A percentile compares a stretch with the other conserved stretches of the same genome.
Conservation (phyloP, 148 eudicot species). For the Nepenthes gracilis region DNA sequence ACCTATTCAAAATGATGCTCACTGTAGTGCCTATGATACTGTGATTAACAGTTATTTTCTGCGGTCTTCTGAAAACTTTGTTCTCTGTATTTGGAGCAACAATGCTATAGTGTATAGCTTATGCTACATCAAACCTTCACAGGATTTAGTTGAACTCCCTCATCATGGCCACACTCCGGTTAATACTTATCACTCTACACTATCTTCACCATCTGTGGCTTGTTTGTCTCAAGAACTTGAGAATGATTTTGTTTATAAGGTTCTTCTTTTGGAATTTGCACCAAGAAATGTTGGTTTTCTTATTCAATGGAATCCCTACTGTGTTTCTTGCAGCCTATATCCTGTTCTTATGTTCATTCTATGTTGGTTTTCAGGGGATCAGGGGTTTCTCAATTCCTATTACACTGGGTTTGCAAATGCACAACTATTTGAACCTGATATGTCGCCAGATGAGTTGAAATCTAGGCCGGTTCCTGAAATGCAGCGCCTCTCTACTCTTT, state of each 20-base stretch:
- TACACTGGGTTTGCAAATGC: slow-evolving; percentile 84
- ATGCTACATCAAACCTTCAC: no score
- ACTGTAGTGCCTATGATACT: background rate
- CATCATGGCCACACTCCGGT: no score
- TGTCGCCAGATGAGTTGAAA: slow-evolving; percentile 39
- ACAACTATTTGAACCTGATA: slow-evolving; percentile 59
- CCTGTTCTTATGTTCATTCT: slow-evolving; percentile 3
- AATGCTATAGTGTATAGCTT: no score
- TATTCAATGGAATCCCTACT: background rate
- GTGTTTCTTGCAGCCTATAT: background rate
- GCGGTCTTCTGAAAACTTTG: no score
- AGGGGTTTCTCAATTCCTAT: slow-evolving; percentile 90
- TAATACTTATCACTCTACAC: no score
- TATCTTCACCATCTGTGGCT: no score
- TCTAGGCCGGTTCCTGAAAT: slow-evolving; percentile 62
- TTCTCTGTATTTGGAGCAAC: no score
- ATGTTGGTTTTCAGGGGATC: slow-evolving; percentile 55
- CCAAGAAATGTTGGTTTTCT: background rate
- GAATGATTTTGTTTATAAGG: no score
- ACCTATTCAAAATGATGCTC: no score
- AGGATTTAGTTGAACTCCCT: no score
- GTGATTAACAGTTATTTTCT: background rate
- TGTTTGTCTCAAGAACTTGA: no score
- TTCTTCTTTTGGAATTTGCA: background rate
- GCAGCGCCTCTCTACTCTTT: slow-evolving; percentile 95